Conservation (phyloP, 768 basidiomycete species). For the Lactarius quietus region DNA sequence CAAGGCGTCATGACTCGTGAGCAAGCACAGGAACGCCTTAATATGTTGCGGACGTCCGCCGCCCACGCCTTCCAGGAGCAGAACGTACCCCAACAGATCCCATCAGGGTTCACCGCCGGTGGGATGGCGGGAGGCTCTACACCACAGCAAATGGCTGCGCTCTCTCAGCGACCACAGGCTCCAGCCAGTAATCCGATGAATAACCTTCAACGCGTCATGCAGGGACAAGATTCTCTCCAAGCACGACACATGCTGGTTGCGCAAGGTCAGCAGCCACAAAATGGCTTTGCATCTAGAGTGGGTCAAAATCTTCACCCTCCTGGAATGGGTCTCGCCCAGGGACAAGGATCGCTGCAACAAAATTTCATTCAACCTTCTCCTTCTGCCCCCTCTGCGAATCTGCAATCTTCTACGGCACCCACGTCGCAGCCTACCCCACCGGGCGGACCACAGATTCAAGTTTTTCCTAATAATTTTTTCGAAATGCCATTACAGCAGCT, state of each 20-base stretch:
- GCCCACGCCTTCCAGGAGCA: conserved; percentile 11
- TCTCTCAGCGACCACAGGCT: conserved; percentile 1
- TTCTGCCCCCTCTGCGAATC: not conserved
- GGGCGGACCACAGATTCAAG: not conserved
- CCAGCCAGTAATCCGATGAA: conserved; percentile 1
- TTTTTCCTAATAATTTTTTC: not conserved
- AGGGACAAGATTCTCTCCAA: not conserved
- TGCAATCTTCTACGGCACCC: conserved; percentile 4
- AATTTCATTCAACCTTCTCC: conserved; percentile 7
- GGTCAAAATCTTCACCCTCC: conserved; percentile 14
- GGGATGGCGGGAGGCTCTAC: not conserved
- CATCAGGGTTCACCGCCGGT: not conserved
- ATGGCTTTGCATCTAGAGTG: conserved; percentile 6
- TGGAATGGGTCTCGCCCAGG: conserved; percentile 14
- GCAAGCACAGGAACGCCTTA: conserved; percentile 12
- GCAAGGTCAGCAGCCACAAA: conserved; percentile 13
- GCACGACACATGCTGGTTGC: not conserved
- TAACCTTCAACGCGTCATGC: conserved; percentile 1
- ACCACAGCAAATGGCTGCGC: conserved; percentile 6
- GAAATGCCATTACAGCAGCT: conserved; percentile 2
- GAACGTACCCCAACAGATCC: conserved; percentile 6
- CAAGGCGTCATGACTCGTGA: conserved; percentile 13
- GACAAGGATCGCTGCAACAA: conserved; percentile 7
- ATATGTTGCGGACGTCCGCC: not conserved
- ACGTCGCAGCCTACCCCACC: conserved; percentile 1